These are phyloP conservation scores for Haplosporangium gracile DNA, from an alignment of 192 early-diverging fungal species.

Conservation along the genomic window DNA sequence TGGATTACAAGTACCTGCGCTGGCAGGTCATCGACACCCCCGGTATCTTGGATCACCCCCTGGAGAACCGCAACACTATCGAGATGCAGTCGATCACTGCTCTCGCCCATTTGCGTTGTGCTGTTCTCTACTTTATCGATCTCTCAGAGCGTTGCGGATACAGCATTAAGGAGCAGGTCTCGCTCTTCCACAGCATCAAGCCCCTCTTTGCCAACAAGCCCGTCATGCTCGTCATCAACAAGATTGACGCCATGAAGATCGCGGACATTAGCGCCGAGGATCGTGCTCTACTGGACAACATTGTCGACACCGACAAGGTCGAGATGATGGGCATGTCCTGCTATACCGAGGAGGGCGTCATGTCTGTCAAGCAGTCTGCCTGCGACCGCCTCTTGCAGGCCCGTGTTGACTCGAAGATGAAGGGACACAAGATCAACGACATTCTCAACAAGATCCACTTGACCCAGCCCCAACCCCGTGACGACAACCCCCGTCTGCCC, in stretches of 20 bases:
- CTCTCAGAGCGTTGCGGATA: slow-evolving; percentile 99
- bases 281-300: slow-evolving; percentile 79
- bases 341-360: slow-evolving; percentile 95
- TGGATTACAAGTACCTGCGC: slow-evolving; percentile 99
- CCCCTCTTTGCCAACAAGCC: slow-evolving; percentile 99
- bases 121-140: slow-evolving; percentile 98
- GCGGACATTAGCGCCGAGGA: slow-evolving; percentile 84
- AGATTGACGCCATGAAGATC: slow-evolving; percentile 91
- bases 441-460: slow-evolving; percentile 98
- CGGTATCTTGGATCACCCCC: slow-evolving; percentile 98
- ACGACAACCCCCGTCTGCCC: slow-evolving; percentile 85
- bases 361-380: slow-evolving; percentile 93
- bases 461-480: slow-evolving; percentile 88
- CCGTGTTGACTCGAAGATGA: slow-evolving; percentile 97
- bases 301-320: slow-evolving; percentile 75
- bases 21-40: slow-evolving; percentile 99
- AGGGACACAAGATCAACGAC: slow-evolving; percentile 88
- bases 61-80: slow-evolving; percentile 99
- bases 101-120: slow-evolving; percentile 95
- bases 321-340: slow-evolving; percentile 88
- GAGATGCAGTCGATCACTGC: slow-evolving; percentile 99
- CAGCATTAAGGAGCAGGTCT: slow-evolving; percentile 87
- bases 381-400: slow-evolving; percentile 94
- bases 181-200: slow-evolving; percentile 88
- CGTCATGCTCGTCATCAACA: slow-evolving; percentile 93